A percentile compares a stretch with the other conserved stretches of the same genome.
Conservation (phyloP, 1,284 basidiomycete genomes). For the Peniophora sp. region DNA sequence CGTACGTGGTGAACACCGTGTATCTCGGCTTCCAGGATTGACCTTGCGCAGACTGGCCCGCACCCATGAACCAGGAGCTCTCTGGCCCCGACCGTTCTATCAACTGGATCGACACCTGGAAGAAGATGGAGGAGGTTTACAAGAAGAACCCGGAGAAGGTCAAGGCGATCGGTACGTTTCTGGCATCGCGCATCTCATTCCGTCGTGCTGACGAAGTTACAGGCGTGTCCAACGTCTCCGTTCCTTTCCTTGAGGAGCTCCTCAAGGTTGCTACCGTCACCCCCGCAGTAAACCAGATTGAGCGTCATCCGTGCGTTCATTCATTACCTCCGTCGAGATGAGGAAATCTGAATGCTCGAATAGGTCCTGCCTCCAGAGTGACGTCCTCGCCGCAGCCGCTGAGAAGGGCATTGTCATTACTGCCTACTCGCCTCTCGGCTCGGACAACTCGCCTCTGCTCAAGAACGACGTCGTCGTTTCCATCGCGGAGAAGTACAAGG, state of each 20-base stretch:
- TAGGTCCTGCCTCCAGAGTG: conserved; percentile 56
- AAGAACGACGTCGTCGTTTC: conserved; percentile 44
- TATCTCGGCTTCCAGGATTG: background rate
- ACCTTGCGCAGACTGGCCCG: conserved; percentile 51
- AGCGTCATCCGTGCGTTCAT: conserved; percentile 59
- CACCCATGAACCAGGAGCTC: conserved; percentile 45
- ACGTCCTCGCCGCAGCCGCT: conserved; percentile 53
- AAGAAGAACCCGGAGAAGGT: conserved; percentile 59
- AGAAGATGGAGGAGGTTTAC: conserved; percentile 63
- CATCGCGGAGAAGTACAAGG: conserved; percentile 46
- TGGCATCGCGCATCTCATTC: background rate
- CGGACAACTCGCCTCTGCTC: conserved; percentile 67
- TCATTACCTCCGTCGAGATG: background rate
- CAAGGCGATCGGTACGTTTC: conserved; percentile 55
- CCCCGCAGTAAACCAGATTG: conserved; percentile 80
- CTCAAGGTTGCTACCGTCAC: conserved; percentile 53
- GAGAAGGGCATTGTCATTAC: conserved; percentile 60
- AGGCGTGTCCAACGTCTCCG: conserved; percentile 68
- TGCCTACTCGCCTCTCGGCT: conserved; percentile 75
- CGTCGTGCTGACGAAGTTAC: background rate
- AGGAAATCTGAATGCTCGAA: background rate
- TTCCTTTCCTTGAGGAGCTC: conserved; percentile 50
- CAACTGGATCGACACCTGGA: conserved; percentile 76
- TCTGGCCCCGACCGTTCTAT: conserved; percentile 39
- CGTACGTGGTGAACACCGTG: background rate